Evolutionary conservation across 2,329 filamentous ascomycete species (phyloP), one percentile per base, ranked within the genome.

Genomic region (Trichophyton equinum): DNA sequence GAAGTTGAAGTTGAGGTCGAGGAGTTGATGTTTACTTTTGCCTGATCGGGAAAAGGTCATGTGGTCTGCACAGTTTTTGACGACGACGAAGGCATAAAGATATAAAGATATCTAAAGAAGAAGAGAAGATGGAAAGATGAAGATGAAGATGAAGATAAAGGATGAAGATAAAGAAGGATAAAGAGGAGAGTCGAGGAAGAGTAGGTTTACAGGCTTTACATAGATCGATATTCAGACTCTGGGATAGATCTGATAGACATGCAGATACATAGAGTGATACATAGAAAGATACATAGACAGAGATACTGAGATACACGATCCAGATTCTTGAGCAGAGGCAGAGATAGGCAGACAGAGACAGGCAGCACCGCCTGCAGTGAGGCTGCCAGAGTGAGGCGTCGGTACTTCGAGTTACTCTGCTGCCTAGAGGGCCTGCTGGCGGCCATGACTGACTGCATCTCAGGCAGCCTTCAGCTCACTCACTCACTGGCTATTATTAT

Each of bases 341-440:
- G 27, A 27, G 25, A 27, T 6, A 27, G 25, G 25, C 18, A 20
- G 18, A 33, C 3, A 8, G 40, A n/a, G 13, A n/a, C 6, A n/a
- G 40, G n/a, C 8, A 9, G 22, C 56, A 58, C 56, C 20, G 56
- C 36, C 56, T 27, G 27, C 22, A 38, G 56, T 44, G 56, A 58
- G 56, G 56, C 56, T 44, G 56, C 33, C n/a, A n/a, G 20, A 58
- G 33, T 58, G 56, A 58, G 56, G 33, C 56, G 56, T 40, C 33
- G 9, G 33, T 38, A 38, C 33, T 13, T 38, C 33, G 18, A 58
- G 56, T 33, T 58, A 58, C 36, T 4, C 36, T 25, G 42, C 40
- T 18, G n/a, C 40, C 40, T n/a, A 44, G 40, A 15, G 13, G 4
- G 15, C 40, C 40, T 18, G 15, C 15, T 44, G 6, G 15, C 40